A percentile compares a stretch with the other conserved stretches of the same genome.
Conservation (phyloP, 345 rosid species). For the Hirschfeldia incana region DNA sequence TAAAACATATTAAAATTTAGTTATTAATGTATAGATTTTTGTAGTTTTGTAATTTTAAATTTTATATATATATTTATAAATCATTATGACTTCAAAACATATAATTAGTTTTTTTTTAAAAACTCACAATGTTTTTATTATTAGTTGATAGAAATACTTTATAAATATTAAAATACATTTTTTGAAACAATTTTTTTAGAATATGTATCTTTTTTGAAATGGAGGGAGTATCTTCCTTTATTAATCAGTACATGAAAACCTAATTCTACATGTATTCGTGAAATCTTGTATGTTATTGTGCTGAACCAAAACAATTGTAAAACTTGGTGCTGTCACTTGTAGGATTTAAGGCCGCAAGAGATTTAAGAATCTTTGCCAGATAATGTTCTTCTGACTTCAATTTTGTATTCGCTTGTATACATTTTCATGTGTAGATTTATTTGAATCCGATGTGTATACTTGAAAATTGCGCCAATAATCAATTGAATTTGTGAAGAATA, state of each 20-base stretch:
- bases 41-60: too few species aligned
- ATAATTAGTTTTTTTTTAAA: too few species aligned
- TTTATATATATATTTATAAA: too few species aligned
- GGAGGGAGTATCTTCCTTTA: background rate
- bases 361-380: constrained; percentile 8
- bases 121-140: too few species aligned
- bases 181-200: too few species aligned
- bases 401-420: background rate
- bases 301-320: background rate
- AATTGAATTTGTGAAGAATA: background rate
- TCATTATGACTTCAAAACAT: too few species aligned
- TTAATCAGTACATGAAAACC: background rate
- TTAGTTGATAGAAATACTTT: too few species aligned
- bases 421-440: background rate
- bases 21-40: too few species aligned
- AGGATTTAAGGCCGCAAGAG: constrained; percentile 14
- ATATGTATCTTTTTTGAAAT: too few species aligned
- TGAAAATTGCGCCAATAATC: background rate
- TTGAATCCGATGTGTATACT: constrained; percentile 11
- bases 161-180: too few species aligned
- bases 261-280: background rate
- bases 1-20: too few species aligned
- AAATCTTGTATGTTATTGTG: background rate
- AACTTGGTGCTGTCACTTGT: constrained; percentile 14
- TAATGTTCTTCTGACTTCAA: constrained; percentile 5